These are phyloP conservation scores for Acer saccharum DNA, from an alignment of 345 rosid genomes.

Conservation along the genomic window DNA sequence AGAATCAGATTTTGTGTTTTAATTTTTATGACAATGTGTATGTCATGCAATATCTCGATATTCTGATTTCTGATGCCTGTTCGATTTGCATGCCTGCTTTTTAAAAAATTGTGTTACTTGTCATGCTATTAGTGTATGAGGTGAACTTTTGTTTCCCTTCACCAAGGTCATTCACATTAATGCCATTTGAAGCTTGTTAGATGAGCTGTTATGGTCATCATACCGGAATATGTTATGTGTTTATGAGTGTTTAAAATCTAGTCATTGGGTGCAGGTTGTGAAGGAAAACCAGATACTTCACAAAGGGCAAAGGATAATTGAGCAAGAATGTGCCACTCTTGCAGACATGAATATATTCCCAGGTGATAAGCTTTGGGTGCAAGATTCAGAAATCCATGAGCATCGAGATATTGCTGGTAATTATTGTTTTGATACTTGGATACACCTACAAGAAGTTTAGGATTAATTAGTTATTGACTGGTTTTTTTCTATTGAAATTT, in stretches of 20 bases:
- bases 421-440: neutral
- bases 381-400: slow-evolving; percentile 91
- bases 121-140: neutral
- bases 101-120: neutral
- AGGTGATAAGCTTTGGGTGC: slow-evolving; percentile 96
- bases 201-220: slow-evolving; percentile 4
- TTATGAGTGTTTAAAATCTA: neutral
- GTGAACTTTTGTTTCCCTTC: neutral
- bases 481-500: neutral
- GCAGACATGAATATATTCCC: slow-evolving; percentile 96
- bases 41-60: neutral
- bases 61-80: neutral
- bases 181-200: slow-evolving; percentile 7
- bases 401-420: slow-evolving; percentile 98
- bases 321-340: slow-evolving; percentile 87
- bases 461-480: slow-evolving; percentile 12
- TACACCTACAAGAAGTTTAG: neutral
- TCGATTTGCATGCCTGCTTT: neutral
- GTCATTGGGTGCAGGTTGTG: slow-evolving; percentile 61
- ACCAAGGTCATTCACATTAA: neutral
- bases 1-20: neutral
- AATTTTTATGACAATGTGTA: neutral
- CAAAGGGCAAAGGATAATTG: slow-evolving; percentile 78
- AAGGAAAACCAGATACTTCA: slow-evolving; percentile 94
- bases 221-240: neutral